Evolutionary conservation across 2,329 filamentous ascomycete genomes (phyloP).

Genomic region (Claviceps sp.): DNA sequence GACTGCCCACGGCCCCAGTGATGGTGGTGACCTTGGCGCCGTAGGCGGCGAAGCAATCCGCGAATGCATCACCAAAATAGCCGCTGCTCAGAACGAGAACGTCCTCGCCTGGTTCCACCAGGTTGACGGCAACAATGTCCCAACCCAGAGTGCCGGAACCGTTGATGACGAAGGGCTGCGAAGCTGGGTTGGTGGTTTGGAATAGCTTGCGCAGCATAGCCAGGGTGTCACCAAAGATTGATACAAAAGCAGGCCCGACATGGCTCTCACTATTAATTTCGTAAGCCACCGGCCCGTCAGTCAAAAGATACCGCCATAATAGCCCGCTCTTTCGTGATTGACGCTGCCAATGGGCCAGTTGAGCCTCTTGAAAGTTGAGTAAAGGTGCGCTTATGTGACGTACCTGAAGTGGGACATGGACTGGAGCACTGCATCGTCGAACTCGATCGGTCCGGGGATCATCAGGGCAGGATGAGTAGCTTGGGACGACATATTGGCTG

Average conservation of each 20-base stretch:
- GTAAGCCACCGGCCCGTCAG: not conserved
- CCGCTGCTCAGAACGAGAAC: slow-evolving; percentile 89
- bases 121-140: slow-evolving; percentile 91
- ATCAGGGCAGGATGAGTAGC: slow-evolving; percentile 59
- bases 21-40: slow-evolving; percentile 82
- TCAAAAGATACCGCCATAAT: not conserved
- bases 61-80: slow-evolving; percentile 94
- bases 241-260: slow-evolving; percentile 78
- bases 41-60: slow-evolving; percentile 82
- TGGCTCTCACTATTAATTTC: slow-evolving; percentile 64
- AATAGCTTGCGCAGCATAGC: slow-evolving; percentile 84
- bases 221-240: slow-evolving; percentile 80
- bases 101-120: slow-evolving; percentile 79
- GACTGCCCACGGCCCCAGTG: slow-evolving; percentile 75
- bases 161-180: slow-evolving; percentile 86
- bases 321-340: not conserved
- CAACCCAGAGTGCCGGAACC: slow-evolving; percentile 93
- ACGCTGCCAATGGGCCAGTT: not conserved
- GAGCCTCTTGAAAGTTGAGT: not conserved
- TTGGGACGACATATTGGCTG: slow-evolving; percentile 45
- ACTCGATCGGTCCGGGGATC: slow-evolving; percentile 95
- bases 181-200: slow-evolving; percentile 67
- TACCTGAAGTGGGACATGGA: slow-evolving; percentile 93
- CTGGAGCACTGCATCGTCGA: slow-evolving; percentile 89
- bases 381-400: slow-evolving; percentile 10